These are phyloP conservation scores for Kazachstania sp. DNA, from an alignment of 1,139 yeast species.

Conservation along the genomic window DNA sequence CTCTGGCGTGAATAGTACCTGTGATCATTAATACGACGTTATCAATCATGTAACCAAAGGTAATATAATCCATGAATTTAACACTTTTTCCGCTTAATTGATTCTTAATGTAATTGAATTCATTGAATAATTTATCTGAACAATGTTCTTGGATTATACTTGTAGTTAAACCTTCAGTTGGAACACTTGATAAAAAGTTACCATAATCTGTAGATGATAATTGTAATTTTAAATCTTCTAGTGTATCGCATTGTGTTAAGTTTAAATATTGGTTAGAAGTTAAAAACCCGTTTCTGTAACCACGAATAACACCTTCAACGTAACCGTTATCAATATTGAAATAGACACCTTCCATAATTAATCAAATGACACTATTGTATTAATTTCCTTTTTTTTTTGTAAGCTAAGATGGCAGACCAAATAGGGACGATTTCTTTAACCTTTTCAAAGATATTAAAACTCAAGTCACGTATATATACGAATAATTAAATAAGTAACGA, in stretches of 20 bases:
- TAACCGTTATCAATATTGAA: constrained; percentile 85
- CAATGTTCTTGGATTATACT: constrained; percentile 74
- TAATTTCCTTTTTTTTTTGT: too few relatives aligned
- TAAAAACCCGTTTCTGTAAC: constrained; percentile 79
- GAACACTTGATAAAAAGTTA: constrained; percentile 72
- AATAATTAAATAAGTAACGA: too few relatives aligned
- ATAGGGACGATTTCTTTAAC: too few relatives aligned
- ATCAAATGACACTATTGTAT: background rate
- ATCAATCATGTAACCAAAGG: constrained; percentile 97
- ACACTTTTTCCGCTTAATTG: constrained; percentile 77
- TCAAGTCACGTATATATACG: too few relatives aligned
- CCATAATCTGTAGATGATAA: constrained; percentile 95
- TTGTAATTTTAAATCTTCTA: constrained; percentile 90
- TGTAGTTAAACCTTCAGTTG: constrained; percentile 69
- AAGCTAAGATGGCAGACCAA: too few relatives aligned
- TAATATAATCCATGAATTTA: constrained; percentile 80
- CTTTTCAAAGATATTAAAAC: too few relatives aligned
- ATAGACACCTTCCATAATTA: constrained; percentile 69
- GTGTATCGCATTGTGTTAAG: constrained; percentile 88
- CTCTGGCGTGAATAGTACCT: constrained; percentile 93
- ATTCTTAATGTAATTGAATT: constrained; percentile 75
- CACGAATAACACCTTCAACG: constrained; percentile 91
- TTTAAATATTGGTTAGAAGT: constrained; percentile 75
- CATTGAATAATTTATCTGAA: constrained; percentile 64
- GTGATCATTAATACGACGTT: constrained; percentile 93